Evolutionary conservation across 2,329 filamentous ascomycete species (phyloP).

Genomic region (Aspergillus pseudoglaucus): DNA sequence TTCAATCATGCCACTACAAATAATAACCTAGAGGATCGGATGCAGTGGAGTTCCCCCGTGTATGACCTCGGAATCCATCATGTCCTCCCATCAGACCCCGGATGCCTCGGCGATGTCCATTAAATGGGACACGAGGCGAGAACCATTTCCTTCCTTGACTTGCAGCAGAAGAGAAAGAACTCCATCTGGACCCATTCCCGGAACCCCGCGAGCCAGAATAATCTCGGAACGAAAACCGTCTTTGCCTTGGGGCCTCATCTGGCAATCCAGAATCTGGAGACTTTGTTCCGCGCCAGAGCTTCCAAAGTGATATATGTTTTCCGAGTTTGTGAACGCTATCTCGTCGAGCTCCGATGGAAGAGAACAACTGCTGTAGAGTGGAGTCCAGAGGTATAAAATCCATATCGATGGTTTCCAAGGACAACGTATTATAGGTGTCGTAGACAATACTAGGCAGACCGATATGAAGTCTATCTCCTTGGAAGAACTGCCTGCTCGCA

Average conservation of each 20-base stretch:
- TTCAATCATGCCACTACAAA: too few species aligned
- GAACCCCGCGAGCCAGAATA: background rate
- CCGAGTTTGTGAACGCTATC: slow-evolving; percentile 6
- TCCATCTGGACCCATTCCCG: background rate
- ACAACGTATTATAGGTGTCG: slow-evolving; percentile 11
- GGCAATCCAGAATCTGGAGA: background rate
- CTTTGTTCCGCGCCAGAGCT: slow-evolving; percentile 6
- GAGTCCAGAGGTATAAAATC: slow-evolving; percentile 18
- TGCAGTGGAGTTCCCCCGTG: background rate
- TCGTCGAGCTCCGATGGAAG: slow-evolving; percentile 6
- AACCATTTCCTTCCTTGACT: background rate
- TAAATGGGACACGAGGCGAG: background rate
- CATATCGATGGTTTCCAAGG: slow-evolving; percentile 5
- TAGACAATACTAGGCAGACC: slow-evolving; percentile 12
- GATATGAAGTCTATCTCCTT: slow-evolving; percentile 4
- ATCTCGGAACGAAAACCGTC: background rate
- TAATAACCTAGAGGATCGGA: background rate
- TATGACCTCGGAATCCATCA: background rate
- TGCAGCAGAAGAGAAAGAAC: background rate
- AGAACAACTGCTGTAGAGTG: slow-evolving; percentile 13
- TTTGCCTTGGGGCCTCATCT: background rate
- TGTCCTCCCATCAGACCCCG: too few species aligned
- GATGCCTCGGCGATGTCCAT: background rate
- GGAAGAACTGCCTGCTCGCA: slow-evolving; percentile 17
- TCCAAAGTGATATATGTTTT: slow-evolving; percentile 5